A percentile compares a stretch with the other conserved stretches of the same genome.
These are phyloP conservation scores for Thamnidium elegans DNA, from an alignment of 192 early-diverging fungal genomes.

Conservation along the genomic window DNA sequence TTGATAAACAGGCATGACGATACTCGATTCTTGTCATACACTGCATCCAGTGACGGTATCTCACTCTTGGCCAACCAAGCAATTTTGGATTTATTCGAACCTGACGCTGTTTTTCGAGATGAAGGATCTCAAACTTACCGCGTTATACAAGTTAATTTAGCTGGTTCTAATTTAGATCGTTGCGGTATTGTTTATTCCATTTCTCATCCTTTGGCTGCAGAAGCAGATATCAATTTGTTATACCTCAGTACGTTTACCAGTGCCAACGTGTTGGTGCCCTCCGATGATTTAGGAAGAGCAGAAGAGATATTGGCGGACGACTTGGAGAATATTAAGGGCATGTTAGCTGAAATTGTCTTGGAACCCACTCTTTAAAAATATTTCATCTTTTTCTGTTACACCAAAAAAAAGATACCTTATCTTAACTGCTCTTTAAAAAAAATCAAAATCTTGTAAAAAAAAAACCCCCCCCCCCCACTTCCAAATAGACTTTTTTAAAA, in stretches of 20 bases:
- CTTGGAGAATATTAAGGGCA: constrained; percentile 21
- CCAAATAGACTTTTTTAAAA: no score
- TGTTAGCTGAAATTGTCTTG: constrained; percentile 17
- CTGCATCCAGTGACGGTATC: constrained; percentile 60
- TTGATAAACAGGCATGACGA: constrained; percentile 9
- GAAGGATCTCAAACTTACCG: constrained; percentile 45
- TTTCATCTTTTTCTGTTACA: no score
- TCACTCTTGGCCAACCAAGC: constrained; percentile 62
- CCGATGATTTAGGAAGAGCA: constrained; percentile 27
- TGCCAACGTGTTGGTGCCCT: constrained; percentile 59
- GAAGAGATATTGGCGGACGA: constrained; percentile 23
- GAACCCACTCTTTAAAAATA: constrained; percentile 2
- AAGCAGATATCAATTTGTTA: constrained; percentile 58
- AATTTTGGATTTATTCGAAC: constrained; percentile 52
- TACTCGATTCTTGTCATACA: constrained; percentile 68
- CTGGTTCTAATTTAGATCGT: constrained; percentile 54
- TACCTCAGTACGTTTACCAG: constrained; percentile 66
- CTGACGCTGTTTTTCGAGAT: constrained; percentile 47
- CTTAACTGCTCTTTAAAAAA: no score
- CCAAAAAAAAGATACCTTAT: no score
- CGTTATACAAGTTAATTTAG: constrained; percentile 66
- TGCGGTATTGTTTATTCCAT: constrained; percentile 71
- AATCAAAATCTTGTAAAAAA: no score
- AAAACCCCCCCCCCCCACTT: no score
- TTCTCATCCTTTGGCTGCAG: constrained; percentile 53